A percentile compares a stretch with the other conserved stretches of the same genome.
Conservation (phyloP, 257 asterid genomes). For the Forsythia viridissima region DNA sequence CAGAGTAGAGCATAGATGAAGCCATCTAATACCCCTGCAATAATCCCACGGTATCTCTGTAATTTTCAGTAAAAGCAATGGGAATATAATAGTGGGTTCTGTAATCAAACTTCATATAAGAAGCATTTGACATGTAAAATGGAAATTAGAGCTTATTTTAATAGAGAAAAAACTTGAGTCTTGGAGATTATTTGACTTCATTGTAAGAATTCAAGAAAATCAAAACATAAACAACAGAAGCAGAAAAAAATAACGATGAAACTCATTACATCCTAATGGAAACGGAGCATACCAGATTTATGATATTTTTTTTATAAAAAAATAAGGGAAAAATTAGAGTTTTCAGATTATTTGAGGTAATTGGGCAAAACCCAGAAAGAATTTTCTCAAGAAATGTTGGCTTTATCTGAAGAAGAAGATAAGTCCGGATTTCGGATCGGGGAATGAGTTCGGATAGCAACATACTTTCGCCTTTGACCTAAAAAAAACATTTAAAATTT, state of each 20-base stretch:
- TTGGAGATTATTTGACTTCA: slow-evolving; percentile 16
- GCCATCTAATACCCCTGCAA: slow-evolving; percentile 37
- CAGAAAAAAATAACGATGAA: not conserved
- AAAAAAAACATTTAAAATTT: too few relatives aligned
- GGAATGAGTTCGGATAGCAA: too few relatives aligned
- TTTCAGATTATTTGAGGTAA: not conserved
- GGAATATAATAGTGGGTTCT: not conserved
- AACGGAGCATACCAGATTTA: not conserved
- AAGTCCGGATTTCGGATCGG: slow-evolving; percentile 2
- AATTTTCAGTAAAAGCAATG: not conserved
- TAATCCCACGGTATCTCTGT: not conserved
- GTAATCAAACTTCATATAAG: not conserved
- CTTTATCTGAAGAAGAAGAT: not conserved
- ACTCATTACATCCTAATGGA: not conserved
- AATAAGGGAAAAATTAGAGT: not conserved
- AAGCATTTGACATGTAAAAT: slow-evolving; percentile 6
- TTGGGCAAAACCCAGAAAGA: slow-evolving; percentile 13
- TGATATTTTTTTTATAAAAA: not conserved
- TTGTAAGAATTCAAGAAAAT: slow-evolving; percentile 5
- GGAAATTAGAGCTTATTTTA: not conserved
- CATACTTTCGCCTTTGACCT: too few relatives aligned
- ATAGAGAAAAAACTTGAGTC: not conserved
- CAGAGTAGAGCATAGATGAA: slow-evolving; percentile 41
- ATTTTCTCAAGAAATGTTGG: slow-evolving; percentile 4
- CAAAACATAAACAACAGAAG: slow-evolving; percentile 11